These are phyloP conservation scores for Populus pruinosa DNA, from an alignment of 345 rosid species.

Conservation along the genomic window DNA sequence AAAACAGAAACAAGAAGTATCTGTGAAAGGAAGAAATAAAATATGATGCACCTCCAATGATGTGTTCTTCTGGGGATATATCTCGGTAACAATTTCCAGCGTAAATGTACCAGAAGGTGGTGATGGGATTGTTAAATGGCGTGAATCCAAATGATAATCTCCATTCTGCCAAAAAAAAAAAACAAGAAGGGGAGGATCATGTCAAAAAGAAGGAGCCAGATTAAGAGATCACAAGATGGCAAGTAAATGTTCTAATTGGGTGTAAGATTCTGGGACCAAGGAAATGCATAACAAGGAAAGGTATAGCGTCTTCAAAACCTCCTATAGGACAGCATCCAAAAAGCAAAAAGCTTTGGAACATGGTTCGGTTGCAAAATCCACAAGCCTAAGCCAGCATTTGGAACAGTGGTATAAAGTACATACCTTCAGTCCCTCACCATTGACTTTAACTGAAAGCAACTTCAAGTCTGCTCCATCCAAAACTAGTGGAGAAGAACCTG, in stretches of 20 bases:
- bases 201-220: too few relatives aligned
- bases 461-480: slow-evolving; percentile 80
- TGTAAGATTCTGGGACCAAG: not conserved
- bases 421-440: slow-evolving; percentile 68
- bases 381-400: not conserved
- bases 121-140: slow-evolving; percentile 65
- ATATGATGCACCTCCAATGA: slow-evolving; percentile 64
- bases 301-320: not conserved
- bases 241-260: not conserved
- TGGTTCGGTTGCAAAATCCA: not conserved
- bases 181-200: too few relatives aligned
- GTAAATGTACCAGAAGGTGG: slow-evolving; percentile 60
- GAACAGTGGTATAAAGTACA: slow-evolving; percentile 5
- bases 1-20: slow-evolving; percentile 1
- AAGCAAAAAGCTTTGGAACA: not conserved
- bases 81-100: slow-evolving; percentile 79
- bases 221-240: not conserved
- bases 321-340: not conserved
- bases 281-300: not conserved
- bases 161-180: slow-evolving; percentile 43
- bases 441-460: slow-evolving; percentile 70
- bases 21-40: not conserved
- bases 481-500: slow-evolving; percentile 78
- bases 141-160: slow-evolving; percentile 55
- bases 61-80: slow-evolving; percentile 84